Conservation (phyloP, 148 eudicot genomes). For the Cornus suecica region DNA sequence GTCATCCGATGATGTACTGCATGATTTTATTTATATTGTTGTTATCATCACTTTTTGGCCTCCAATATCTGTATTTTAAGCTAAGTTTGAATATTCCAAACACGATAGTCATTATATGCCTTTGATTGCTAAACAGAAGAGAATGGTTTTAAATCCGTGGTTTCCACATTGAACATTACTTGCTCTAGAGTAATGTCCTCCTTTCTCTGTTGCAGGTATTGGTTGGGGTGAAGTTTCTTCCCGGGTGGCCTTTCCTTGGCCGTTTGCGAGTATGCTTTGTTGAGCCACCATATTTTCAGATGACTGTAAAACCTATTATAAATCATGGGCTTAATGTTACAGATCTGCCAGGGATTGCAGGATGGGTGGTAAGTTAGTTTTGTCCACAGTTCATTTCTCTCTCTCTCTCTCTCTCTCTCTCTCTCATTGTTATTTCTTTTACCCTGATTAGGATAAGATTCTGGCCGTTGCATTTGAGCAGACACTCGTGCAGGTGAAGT, state of each 20-base stretch:
- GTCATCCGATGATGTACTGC: neutral
- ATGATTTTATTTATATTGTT: neutral
- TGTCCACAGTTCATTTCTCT: neutral
- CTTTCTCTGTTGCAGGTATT: slow-evolving; percentile 51
- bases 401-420: slow-evolving; percentile 8
- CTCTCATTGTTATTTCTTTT: neutral
- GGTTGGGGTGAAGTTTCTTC: slow-evolving; percentile 84
- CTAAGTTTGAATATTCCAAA: neutral
- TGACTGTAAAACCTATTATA: slow-evolving; percentile 81
- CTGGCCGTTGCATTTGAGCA: slow-evolving; percentile 82
- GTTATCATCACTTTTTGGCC: neutral
- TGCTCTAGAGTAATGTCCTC: neutral
- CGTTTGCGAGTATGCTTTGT: slow-evolving; percentile 90
- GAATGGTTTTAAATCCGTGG: neutral
- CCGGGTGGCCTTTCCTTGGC: slow-evolving; percentile 80
- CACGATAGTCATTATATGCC: neutral
- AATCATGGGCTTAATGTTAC: slow-evolving; percentile 87
- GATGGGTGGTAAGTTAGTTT: slow-evolving; percentile 69
- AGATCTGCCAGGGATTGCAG: slow-evolving; percentile 92
- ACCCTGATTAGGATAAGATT: slow-evolving; percentile 68
- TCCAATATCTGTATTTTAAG: neutral
- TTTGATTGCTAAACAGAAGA: neutral
- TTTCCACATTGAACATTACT: neutral
- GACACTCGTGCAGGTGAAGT: slow-evolving; percentile 90
- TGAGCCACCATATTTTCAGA: slow-evolving; percentile 95